Conservation (phyloP, 192 early-diverging fungal genomes). For the Coemansia sp. region DNA sequence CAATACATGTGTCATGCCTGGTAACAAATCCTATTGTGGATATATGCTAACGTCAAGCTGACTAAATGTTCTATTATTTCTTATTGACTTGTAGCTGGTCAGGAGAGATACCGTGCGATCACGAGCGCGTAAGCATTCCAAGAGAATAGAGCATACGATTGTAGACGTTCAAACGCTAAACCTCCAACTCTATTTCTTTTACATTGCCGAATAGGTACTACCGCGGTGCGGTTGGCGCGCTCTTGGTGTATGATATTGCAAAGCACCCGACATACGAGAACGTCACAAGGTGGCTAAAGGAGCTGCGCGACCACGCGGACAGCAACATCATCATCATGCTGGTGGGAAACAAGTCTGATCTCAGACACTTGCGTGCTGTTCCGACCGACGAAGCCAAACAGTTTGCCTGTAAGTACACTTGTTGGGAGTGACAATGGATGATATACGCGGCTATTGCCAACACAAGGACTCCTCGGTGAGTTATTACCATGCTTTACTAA, state of each 20-base stretch:
- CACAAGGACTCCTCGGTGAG: neutral
- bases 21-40: neutral
- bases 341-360: conserved; percentile 99
- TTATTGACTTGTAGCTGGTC: conserved; percentile 61
- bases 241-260: conserved; percentile 97
- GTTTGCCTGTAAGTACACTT: conserved; percentile 71
- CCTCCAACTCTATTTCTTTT: conserved; percentile 61
- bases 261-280: conserved; percentile 95
- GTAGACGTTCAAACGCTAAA: neutral
- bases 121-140: conserved; percentile 74
- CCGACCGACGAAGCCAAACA: conserved; percentile 97
- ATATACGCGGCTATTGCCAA: neutral
- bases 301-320: conserved; percentile 95
- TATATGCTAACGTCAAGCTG: neutral
- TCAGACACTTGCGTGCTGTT: conserved; percentile 93
- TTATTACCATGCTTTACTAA: neutral
- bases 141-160: neutral
- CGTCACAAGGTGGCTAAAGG: conserved; percentile 97
- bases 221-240: conserved; percentile 94
- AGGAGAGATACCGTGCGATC: conserved; percentile 86
- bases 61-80: conserved; percentile 1
- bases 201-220: conserved; percentile 69
- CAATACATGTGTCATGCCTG: neutral
- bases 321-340: conserved; percentile 99
- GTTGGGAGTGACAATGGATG: too few species aligned